Percentiles rank a stretch among this genome's conserved stretches.
These are phyloP conservation scores for Chalciporus sp. DNA, from an alignment of 1,284 basidiomycete species.

Conservation along the genomic window DNA sequence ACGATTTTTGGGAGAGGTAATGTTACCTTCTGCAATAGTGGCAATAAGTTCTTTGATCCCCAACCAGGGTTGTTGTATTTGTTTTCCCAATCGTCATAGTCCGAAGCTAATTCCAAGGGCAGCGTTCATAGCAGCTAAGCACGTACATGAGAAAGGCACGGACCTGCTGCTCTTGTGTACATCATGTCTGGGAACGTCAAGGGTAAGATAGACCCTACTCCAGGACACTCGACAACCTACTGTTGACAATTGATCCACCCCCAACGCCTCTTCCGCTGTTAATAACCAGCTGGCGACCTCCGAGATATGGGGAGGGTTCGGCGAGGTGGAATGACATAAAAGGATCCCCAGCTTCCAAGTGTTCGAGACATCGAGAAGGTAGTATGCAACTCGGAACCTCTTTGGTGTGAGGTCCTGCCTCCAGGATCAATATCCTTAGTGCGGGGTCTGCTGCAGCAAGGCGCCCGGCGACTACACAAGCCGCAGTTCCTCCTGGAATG, in stretches of 20 bases:
- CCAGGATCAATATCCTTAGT: slow-evolving; percentile 44
- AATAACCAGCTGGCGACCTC: slow-evolving; percentile 45
- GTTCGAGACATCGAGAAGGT: slow-evolving; percentile 35
- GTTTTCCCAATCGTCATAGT: slow-evolving; percentile 58
- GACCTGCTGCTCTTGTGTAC: slow-evolving; percentile 48
- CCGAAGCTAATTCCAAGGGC: slow-evolving; percentile 41
- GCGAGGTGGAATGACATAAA: slow-evolving; percentile 46
- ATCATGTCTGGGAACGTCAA: slow-evolving; percentile 43
- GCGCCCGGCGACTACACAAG: slow-evolving; percentile 45
- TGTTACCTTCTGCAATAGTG: slow-evolving; percentile 49
- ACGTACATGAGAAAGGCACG: not conserved
- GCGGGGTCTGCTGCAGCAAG: slow-evolving; percentile 43
- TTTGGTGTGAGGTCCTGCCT: slow-evolving; percentile 40
- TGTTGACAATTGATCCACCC: slow-evolving; percentile 61
- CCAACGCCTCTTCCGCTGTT: slow-evolving; percentile 54
- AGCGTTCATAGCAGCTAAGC: not conserved
- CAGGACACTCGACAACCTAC: slow-evolving; percentile 35
- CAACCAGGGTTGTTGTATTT: slow-evolving; percentile 51
- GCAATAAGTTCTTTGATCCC: slow-evolving; percentile 51
- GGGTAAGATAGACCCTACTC: not conserved
- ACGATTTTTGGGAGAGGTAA: not conserved
- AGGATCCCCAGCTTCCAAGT: slow-evolving; percentile 26
- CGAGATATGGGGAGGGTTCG: slow-evolving; percentile 45
- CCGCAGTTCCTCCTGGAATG: slow-evolving; percentile 42
- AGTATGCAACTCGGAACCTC: slow-evolving; percentile 33